Evolutionary conservation across 23 red algal species (phyloP).

Genomic region (Gracilariopsis chorda): DNA sequence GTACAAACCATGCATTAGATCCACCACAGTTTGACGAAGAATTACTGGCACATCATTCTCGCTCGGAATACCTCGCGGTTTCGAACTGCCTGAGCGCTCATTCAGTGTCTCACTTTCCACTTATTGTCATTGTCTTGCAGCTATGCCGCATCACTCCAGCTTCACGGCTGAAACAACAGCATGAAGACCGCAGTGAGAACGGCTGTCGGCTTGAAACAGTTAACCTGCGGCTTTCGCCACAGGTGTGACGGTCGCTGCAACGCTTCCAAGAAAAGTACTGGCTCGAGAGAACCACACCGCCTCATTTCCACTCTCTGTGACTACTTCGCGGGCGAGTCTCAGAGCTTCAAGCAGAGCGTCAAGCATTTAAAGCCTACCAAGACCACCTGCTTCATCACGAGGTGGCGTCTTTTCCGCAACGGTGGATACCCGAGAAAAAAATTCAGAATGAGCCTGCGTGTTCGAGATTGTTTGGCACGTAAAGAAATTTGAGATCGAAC

Average conservation of each 20-base stretch:
- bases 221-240: constrained; percentile 63
- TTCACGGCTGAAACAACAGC: constrained; percentile 24
- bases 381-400: constrained; percentile 37
- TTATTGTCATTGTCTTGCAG: constrained; percentile 2
- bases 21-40: constrained; percentile 51
- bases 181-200: constrained; percentile 52
- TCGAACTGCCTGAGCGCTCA: background rate
- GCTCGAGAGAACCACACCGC: constrained; percentile 61
- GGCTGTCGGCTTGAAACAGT: constrained; percentile 63
- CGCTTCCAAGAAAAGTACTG: constrained; percentile 14
- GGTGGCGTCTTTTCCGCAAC: constrained; percentile 2
- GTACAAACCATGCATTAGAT: constrained; percentile 50
- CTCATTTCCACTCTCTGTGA: constrained; percentile 50
- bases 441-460: constrained; percentile 35
- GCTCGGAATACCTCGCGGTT: background rate
- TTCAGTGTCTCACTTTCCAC: background rate
- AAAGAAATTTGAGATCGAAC: constrained; percentile 30
- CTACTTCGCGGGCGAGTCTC: constrained; percentile 46
- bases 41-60: background rate
- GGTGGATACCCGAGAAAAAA: constrained; percentile 24
- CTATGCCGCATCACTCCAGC: constrained; percentile 2
- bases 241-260: constrained; percentile 56
- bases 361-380: constrained; percentile 40
- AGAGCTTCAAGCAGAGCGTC: constrained; percentile 46
- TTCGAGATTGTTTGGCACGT: constrained; percentile 23